Base-by-base conservation (phyloP, 1,139 yeast genomes). In the Kodamaea derodonti region DNA sequence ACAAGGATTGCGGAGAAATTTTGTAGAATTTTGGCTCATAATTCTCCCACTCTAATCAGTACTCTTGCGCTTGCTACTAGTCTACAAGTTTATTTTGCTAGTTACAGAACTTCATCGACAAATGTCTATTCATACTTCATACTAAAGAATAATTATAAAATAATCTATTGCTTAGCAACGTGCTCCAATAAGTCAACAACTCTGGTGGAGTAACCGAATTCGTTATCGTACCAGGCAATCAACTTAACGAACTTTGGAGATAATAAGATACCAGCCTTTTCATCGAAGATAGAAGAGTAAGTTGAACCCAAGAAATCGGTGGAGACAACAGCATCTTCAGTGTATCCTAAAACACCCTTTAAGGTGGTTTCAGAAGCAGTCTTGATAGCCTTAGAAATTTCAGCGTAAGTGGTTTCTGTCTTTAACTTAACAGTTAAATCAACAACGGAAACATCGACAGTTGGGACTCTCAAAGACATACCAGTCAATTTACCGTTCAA, bases 201-300 rank as follows among this genome's bases (percentile, higher is more conserved):
- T 76, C 95, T 84, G 74, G 87, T 81, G 58, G 92, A 83, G 86
- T 84, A 84, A 64, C 95, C 95, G 75, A 63, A 84, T 74, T 84
- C 95, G 72, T 84, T 84, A 66, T 84, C 95, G 79, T 84, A 84
- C 94, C 94, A 84, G 42, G 92, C 72, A 67, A 84, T 75, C 69
- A 84, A 81, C 79, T 84, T 84, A 69, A 83, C 87, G 65, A 84
- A 84, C 62, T 78, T 77, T 67, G 85, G 85, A 62, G 84, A 79
- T 61, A 84, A 77, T 60, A 78, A 75, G 71, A 84, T 83, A 74
- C 92, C 88, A 45, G 95, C 95, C 73, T 76, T 74, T 57, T 85
- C 81, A 62, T 84, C 95, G 57, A 81, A 84, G 78, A 82, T 80
- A 43, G 90, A 82, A 37, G 94, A 84, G 77, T 75, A 80, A 44